Conservation (phyloP, 2,329 filamentous ascomycete genomes). For the Epichloe sibirici region DNA sequence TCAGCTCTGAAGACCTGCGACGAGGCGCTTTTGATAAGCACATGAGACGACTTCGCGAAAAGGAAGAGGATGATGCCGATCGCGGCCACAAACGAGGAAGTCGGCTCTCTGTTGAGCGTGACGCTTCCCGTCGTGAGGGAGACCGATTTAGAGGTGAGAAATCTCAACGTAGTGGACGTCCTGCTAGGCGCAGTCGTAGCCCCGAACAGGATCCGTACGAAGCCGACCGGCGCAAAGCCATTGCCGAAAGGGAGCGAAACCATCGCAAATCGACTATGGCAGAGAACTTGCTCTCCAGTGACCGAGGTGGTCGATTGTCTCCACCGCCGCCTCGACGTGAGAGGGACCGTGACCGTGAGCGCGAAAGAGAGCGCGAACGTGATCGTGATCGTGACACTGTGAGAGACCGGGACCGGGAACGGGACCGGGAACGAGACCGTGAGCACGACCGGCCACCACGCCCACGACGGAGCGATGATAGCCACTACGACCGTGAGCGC, state of each 20-base stretch:
- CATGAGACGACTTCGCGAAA: slow-evolving; percentile 80
- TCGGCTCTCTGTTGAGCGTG: slow-evolving; percentile 38
- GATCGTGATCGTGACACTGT: slow-evolving; percentile 17
- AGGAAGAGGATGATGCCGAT: slow-evolving; percentile 75
- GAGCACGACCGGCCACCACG: slow-evolving; percentile 39
- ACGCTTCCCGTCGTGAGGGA: slow-evolving; percentile 48
- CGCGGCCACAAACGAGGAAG: slow-evolving; percentile 47
- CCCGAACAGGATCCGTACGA: slow-evolving; percentile 94
- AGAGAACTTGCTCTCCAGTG: slow-evolving; percentile 43
- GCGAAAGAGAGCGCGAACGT: slow-evolving; percentile 23
- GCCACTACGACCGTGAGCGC: slow-evolving; percentile 74
- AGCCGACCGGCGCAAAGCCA: slow-evolving; percentile 84
- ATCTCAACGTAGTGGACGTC: slow-evolving; percentile 47
- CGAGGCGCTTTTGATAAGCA: slow-evolving; percentile 83
- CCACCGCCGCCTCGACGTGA: slow-evolving; percentile 29
- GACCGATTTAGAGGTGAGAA: slow-evolving; percentile 48
- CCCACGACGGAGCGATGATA: slow-evolving; percentile 48
- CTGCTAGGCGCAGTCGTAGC: slow-evolving; percentile 60
- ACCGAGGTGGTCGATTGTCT: slow-evolving; percentile 35
- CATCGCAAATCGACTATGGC: slow-evolving; percentile 72
- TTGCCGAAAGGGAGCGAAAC: slow-evolving; percentile 86
- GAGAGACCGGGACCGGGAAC: slow-evolving; percentile 23
- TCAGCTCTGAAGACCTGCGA: slow-evolving; percentile 72
- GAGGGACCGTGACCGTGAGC: slow-evolving; percentile 30
- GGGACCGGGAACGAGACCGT: slow-evolving; percentile 23